A percentile compares a stretch with the other conserved stretches of the same genome.
Evolutionary conservation across 345 rosid genomes (phyloP).

Genomic region (Hirschfeldia incana): DNA sequence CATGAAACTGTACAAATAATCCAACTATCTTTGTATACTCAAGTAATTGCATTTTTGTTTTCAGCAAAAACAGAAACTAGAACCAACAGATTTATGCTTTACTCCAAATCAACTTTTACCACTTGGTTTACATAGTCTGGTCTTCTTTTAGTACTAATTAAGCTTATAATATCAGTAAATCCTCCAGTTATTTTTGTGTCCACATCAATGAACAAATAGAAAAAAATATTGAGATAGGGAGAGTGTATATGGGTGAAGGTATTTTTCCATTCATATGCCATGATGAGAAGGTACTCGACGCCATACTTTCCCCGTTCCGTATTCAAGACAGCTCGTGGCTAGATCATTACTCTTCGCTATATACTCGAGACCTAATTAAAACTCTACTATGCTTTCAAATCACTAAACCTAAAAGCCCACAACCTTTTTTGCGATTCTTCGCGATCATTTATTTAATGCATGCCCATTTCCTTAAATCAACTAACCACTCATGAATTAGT

Average conservation of each 20-base stretch:
- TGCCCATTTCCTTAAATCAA: not conserved
- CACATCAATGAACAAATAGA: not conserved
- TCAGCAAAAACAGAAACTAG: not conserved
- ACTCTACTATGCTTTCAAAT: not conserved
- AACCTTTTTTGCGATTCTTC: conserved; percentile 8
- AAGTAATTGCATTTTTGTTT: not conserved
- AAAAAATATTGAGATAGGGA: not conserved
- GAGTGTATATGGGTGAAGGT: conserved; percentile 22
- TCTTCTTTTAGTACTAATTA: not conserved
- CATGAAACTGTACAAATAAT: not conserved
- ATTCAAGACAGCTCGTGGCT: conserved; percentile 10
- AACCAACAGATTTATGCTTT: not conserved
- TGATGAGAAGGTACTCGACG: conserved; percentile 13
- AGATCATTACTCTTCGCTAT: conserved; percentile 10
- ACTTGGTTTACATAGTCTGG: not conserved
- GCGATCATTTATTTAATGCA: not conserved
- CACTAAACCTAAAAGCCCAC: not conserved
- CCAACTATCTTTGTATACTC: not conserved
- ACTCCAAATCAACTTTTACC: not conserved
- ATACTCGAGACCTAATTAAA: not conserved
- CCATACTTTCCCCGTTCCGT: conserved; percentile 6
- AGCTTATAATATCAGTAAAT: not conserved
- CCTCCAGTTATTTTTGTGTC: not conserved
- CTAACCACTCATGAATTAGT: not conserved
- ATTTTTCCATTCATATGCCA: conserved; percentile 28